Evolutionary conservation across 2,329 filamentous ascomycete species (phyloP).

Genomic region (Fusarium multiceps): DNA sequence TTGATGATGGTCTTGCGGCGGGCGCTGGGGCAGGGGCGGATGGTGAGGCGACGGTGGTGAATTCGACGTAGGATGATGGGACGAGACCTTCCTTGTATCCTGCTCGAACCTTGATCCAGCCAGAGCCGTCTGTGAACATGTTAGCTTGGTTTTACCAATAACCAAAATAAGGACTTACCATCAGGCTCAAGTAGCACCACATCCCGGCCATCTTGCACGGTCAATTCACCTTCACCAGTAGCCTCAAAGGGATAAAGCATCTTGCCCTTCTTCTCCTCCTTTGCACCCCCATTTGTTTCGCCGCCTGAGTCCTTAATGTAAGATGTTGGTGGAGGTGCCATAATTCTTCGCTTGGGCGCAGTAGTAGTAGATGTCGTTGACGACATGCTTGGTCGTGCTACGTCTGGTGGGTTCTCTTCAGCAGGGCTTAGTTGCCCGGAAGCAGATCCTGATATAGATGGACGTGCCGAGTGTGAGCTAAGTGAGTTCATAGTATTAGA

Average conservation of each 20-base stretch:
- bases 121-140: slow-evolving; percentile 77
- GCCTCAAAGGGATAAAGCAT: slow-evolving; percentile 92
- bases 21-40: slow-evolving; percentile 57
- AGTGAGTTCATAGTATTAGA: slow-evolving; percentile 91
- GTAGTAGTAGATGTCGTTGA: slow-evolving; percentile 46
- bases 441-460: slow-evolving; percentile 75
- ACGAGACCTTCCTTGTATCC: slow-evolving; percentile 85
- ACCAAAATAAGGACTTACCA: slow-evolving; percentile 64
- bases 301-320: slow-evolving; percentile 77
- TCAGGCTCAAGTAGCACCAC: slow-evolving; percentile 85
- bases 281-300: slow-evolving; percentile 56
- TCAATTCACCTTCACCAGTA: slow-evolving; percentile 82
- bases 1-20: slow-evolving; percentile 74
- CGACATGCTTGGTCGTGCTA: slow-evolving; percentile 45
- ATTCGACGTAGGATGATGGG: slow-evolving; percentile 85
- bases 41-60: slow-evolving; percentile 59
- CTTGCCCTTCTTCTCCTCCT: slow-evolving; percentile 73
- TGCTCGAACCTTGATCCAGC: slow-evolving; percentile 87
- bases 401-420: slow-evolving; percentile 57
- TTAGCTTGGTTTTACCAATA: slow-evolving; percentile 20
- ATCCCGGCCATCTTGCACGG: slow-evolving; percentile 81
- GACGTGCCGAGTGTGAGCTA: slow-evolving; percentile 83
- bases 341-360: slow-evolving; percentile 73
- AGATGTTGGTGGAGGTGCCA: slow-evolving; percentile 86
- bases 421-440: slow-evolving; percentile 62